These are phyloP conservation scores for Ambrosia hybrid DNA, from an alignment of 140 eudicot species.

Conservation along the genomic window DNA sequence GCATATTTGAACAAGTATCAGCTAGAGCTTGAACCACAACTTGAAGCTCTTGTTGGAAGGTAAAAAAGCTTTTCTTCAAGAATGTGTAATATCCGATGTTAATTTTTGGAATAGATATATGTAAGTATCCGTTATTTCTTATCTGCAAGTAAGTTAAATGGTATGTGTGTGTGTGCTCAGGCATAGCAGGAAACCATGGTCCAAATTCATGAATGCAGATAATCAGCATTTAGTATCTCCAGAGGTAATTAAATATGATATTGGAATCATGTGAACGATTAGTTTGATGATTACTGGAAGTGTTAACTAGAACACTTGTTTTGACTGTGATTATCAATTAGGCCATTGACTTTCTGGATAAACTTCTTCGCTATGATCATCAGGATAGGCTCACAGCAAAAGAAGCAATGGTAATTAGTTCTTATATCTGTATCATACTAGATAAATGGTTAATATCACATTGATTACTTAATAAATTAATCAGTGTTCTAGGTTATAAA, in stretches of 20 bases:
- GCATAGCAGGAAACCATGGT: conserved; percentile 99
- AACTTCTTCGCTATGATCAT: conserved; percentile 94
- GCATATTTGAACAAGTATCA: conserved; percentile 90
- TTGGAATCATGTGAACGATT: conserved; percentile 19
- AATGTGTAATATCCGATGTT: not conserved
- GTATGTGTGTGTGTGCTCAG: conserved; percentile 35
- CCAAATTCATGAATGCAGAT: conserved; percentile 82
- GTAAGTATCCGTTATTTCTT: not conserved
- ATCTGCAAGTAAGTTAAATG: not conserved
- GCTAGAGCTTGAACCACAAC: conserved; percentile 94
- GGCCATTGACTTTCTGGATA: conserved; percentile 93
- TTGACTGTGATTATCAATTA: conserved; percentile 34
- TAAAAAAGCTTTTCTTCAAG: conserved; percentile 8
- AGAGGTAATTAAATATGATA: conserved; percentile 50
- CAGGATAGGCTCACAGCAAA: conserved; percentile 90
- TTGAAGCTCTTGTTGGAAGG: conserved; percentile 99
- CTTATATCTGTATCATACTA: not conserved
- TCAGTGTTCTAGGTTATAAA: not conserved
- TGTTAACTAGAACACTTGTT: conserved; percentile 4
- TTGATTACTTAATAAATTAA: not conserved
- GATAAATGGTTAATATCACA: not conserved
- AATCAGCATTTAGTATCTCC: conserved; percentile 96
- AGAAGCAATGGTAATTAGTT: conserved; percentile 82
- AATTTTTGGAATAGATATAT: not conserved
- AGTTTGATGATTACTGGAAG: conserved; percentile 1